Conservation (phyloP, 208 protist genomes). For the Tetramitus jugosus region DNA sequence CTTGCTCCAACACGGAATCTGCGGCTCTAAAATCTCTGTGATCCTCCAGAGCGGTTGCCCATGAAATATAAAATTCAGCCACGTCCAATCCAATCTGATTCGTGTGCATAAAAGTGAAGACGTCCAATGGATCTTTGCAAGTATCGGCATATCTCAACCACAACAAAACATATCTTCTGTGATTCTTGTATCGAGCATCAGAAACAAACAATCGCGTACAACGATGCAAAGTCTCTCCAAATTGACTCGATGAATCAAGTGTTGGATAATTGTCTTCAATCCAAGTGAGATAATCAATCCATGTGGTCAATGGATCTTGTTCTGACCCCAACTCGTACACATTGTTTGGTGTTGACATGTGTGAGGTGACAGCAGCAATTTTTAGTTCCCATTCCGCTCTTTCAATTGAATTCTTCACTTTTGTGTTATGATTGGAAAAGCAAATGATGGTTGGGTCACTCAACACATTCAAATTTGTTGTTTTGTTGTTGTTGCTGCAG, state of each 20-base stretch:
- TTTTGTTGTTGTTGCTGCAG: background rate
- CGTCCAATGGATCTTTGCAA: slow-evolving; percentile 1
- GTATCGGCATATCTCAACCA: slow-evolving; percentile 12
- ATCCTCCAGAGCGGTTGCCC: background rate
- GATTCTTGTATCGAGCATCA: background rate
- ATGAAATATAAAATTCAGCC: background rate
- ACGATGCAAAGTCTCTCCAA: background rate
- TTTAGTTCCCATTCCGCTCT: background rate
- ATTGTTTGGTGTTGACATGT: too few species aligned
- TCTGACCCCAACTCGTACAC: background rate
- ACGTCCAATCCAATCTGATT: background rate
- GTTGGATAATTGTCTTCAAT: slow-evolving; percentile 22
- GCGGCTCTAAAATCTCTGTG: slow-evolving; percentile 9
- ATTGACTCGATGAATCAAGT: background rate
- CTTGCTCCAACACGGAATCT: background rate
- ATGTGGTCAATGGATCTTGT: background rate
- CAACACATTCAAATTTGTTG: too few species aligned
- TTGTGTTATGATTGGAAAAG: slow-evolving; percentile 9
- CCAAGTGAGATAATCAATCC: background rate
- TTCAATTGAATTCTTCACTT: background rate
- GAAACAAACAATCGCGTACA: background rate
- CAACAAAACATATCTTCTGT: background rate
- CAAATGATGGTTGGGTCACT: background rate
- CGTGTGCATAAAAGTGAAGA: background rate
- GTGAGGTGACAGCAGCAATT: background rate